Base-by-base conservation (phyloP, 768 basidiomycete genomes). In the Mrakia gelida region DNA sequence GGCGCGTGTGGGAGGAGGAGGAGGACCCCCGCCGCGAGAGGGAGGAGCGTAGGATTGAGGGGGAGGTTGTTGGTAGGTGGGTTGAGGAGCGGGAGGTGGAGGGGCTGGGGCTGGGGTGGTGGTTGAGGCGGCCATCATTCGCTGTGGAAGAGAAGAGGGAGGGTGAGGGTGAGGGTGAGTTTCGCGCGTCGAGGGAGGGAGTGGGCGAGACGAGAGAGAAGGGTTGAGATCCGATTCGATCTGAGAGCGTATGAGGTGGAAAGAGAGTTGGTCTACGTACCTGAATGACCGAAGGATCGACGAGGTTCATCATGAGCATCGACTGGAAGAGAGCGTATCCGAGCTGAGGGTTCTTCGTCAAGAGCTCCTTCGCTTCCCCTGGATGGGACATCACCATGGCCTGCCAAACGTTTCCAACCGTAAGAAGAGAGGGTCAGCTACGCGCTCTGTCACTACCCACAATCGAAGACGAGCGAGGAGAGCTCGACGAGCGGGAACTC, bases 301-400 rank as follows among this genome's bases (percentile, higher is more conserved):
- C 92, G 26, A 98, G 93, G 81, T 95, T 93, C 88, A 95, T 93
- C 70, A 98, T 86, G 13, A 98, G 86, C 80, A 99, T 88, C 0
- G 93, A 92, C 85, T 98, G 95, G 87, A 98, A 97, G 21, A 98
- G 88, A 6, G 97, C 97, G 84, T 98, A 98, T 2, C 94, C 92
- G 7, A 97, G 88, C 85, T 98, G 96, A 26, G 97, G 97, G 81
- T 98, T 91, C 26, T 90, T 87, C 34, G 89, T 86, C 63, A 99
- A 88, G 56, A 98, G 86, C 1, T 88, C 86, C 74, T 91, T 88
- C 49, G 96, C 95, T 85, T 95, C 92, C 72, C 96, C 94, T 13
- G 95, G 94, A 79, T 94, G 91, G 0, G 91, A 93, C 65, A 93
- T 91, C 45, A 98, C 91, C 82, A 96, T 94, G 2, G 92, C 92